Evolutionary conservation across 306 rosid species (phyloP), one percentile per base, ranked within the genome.

Genomic region (Glycine tomentella): DNA sequence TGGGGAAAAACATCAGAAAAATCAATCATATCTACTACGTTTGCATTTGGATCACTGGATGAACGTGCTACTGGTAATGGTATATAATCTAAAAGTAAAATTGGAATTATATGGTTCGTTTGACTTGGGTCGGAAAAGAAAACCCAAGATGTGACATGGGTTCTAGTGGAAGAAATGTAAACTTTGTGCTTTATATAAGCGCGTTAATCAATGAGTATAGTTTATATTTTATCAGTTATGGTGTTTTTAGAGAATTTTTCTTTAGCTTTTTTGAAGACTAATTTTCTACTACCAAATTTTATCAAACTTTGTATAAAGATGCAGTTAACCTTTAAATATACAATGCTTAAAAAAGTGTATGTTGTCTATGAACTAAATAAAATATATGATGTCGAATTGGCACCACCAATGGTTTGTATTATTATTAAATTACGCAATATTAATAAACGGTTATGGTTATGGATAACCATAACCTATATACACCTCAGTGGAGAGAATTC

Each of bases 31-130:
- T 38, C 70, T 64, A 33, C 7, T 13, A 38, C 7, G 6, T 65
- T 38, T 65, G 71, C 71, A 7, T 38, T 65, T 64, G 25, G 6
- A 64, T 64, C 25, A 14, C 31, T 64, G 70, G 50, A 65, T 65
- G 50, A 49, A 36, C 14, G 20, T 25, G 31, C 2, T 25, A 25
- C 31, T 2, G 69, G 69, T 13, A 63, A 2, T 63, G 46, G 10
- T 34, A 6, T 63, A 14, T 25, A 33, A 51, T 70, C 17, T 2
- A 53, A 33, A 50, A 14, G 34, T 52, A 34, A 52, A 34, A 3
- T 34, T 52, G 65, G 64, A 71, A 34, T 52, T 36, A 53, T 36
- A 9, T 55, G 59, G 50, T 72, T n/a, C 49, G n/a, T 61, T 61
- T 61, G 14, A 5, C 58, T 52, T 52, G 58, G 58, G 42, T 25